A percentile compares a stretch with the other conserved stretches of the same genome.
These are phyloP conservation scores for Botrytis tulipae DNA, from an alignment of 2,329 filamentous ascomycete species.

Conservation along the genomic window DNA sequence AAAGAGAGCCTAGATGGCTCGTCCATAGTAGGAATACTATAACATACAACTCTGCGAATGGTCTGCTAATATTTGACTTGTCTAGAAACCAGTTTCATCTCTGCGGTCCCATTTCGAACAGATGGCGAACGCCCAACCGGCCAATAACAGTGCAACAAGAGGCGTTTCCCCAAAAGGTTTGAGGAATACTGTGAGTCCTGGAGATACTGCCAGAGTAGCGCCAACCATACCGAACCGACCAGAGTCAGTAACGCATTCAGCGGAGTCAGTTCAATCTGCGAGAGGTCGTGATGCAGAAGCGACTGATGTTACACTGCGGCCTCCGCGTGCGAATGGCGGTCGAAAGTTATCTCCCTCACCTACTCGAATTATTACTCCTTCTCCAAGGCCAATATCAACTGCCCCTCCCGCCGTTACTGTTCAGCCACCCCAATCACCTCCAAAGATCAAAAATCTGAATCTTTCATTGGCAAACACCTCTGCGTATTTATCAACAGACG, in stretches of 20 bases:
- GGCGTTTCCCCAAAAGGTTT: slow-evolving; percentile 34
- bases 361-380: slow-evolving; percentile 27
- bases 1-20: slow-evolving; percentile 70
- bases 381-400: slow-evolving; percentile 27
- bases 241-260: slow-evolving; percentile 26
- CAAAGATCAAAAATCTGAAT: slow-evolving; percentile 44
- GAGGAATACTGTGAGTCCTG: slow-evolving; percentile 24
- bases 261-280: slow-evolving; percentile 25
- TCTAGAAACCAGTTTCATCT: slow-evolving; percentile 76
- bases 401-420: slow-evolving; percentile 60
- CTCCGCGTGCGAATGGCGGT: slow-evolving; percentile 29
- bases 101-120: slow-evolving; percentile 80
- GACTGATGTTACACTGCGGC: slow-evolving; percentile 30
- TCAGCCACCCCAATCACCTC: slow-evolving; percentile 68
- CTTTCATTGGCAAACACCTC: slow-evolving; percentile 30
- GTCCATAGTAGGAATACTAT: slow-evolving; percentile 61
- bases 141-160: slow-evolving; percentile 35
- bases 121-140: slow-evolving; percentile 54
- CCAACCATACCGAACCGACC: slow-evolving; percentile 22
- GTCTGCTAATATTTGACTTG: slow-evolving; percentile 22
- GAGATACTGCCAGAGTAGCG: slow-evolving; percentile 26
- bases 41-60: neutral
- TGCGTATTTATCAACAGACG: slow-evolving; percentile 33
- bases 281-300: slow-evolving; percentile 33
- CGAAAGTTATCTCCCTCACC: slow-evolving; percentile 35